Base-by-base conservation (phyloP, 1,284 basidiomycete genomes). In the Heliocybe sulcata region DNA sequence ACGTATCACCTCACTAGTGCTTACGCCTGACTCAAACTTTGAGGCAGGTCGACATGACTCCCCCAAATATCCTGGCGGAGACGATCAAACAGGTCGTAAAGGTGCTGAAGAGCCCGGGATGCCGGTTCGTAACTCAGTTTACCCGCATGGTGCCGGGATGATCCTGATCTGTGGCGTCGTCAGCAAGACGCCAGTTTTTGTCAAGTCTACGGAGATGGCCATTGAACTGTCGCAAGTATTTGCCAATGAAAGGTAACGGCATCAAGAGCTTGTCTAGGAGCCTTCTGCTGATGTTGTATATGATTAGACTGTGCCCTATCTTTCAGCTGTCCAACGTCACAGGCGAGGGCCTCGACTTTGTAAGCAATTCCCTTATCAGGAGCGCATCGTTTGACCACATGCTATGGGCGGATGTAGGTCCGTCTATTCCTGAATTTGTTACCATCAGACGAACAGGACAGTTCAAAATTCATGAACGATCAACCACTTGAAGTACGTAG, bases 241-340 rank as follows among this genome's bases (percentile, higher is more conserved):
- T 60, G 80, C 87, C 20, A 79, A 77, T 61, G 84, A 86, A 65
- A 77, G 79, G 87, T 87, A 48, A 56, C 76, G 54, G 38, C 38
- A 23, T n/a, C 16, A 23, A 45, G 45, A 16, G n/a, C 1, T 45
- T 58, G 23, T 56, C 52, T 20, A 1, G 45, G 25, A 52, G 1
- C 12, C 22, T 54, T 35, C 27, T 45, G 35, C 38, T 22, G n/a
- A 23, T 55, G 16, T 31, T 8, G 3, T 11, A 42, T 16, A 23
- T 33, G 11, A 25, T 33, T 50, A 92, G 92, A 65, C 69, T 97
- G 64, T 96, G 94, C 65, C 95, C 95, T 0, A 88, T 97, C 58
- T 98, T 98, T 73, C 86, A 90, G 67, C 77, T 97, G 27, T 97
- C 94, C 10, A 99, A 98, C 65, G 94, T 98, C 9, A 96, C 94